Conservation (phyloP, 208 protist genomes). For the Trypanosoma cruzi region DNA sequence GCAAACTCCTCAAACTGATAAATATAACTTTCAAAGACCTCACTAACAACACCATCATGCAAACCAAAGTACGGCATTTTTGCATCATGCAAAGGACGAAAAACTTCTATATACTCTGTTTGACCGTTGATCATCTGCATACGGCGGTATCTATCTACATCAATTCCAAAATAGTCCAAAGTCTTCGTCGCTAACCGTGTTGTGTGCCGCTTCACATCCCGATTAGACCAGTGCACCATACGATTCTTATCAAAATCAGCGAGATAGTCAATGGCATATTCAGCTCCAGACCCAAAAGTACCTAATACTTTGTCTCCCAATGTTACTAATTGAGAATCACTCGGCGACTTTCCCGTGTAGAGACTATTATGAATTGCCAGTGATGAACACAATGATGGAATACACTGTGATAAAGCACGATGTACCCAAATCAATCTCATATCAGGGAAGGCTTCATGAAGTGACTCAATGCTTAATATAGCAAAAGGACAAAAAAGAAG, state of each 20-base stretch:
- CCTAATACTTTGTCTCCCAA: conserved; percentile 89
- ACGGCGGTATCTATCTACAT: conserved; percentile 85
- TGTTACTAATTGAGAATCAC: conserved; percentile 76
- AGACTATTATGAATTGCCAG: conserved; percentile 85
- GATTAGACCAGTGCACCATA: conserved; percentile 92
- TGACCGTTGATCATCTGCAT: conserved; percentile 90
- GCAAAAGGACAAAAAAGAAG: conserved; percentile 88
- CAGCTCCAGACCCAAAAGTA: conserved; percentile 87
- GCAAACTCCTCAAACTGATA: conserved; percentile 92
- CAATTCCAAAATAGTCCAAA: conserved; percentile 84
- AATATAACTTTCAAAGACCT: conserved; percentile 85
- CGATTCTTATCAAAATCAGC: conserved; percentile 73
- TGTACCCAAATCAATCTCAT: conserved; percentile 87
- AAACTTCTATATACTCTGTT: conserved; percentile 78
- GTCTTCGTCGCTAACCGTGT: conserved; percentile 84
- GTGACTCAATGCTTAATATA: conserved; percentile 64
- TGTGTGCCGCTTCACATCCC: conserved; percentile 84
- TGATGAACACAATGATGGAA: conserved; percentile 88
- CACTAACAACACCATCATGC: conserved; percentile 80
- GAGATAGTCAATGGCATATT: conserved; percentile 86
- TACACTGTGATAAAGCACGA: conserved; percentile 80
- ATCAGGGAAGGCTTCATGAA: conserved; percentile 75
- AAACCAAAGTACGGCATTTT: conserved; percentile 91
- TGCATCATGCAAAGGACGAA: conserved; percentile 81
- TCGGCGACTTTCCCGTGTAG: conserved; percentile 89